Conservation (phyloP, 1,284 basidiomycete genomes). For the Nidula niveotomentosa region DNA sequence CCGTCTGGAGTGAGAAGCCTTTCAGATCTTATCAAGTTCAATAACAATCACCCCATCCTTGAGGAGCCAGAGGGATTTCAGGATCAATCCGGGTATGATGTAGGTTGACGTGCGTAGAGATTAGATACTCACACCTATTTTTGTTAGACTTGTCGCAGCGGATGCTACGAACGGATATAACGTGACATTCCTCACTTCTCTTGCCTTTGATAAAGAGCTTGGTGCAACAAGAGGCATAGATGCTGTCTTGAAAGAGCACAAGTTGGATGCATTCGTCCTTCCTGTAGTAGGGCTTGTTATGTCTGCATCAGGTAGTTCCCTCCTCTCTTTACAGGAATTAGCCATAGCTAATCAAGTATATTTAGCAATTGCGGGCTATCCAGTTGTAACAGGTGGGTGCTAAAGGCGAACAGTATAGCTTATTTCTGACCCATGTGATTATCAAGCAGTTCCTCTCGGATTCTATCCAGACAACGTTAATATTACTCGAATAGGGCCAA, state of each 20-base stretch:
- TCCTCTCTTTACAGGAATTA: too few species aligned
- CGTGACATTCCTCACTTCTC: conserved; percentile 43
- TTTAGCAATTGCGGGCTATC: conserved; percentile 57
- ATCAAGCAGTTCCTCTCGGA: conserved; percentile 52
- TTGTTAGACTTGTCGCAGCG: not conserved
- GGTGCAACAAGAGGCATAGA: conserved; percentile 60
- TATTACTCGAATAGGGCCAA: conserved; percentile 35
- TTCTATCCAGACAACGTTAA: conserved; percentile 55
- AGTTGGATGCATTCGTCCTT: conserved; percentile 58
- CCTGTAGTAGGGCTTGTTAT: conserved; percentile 52
- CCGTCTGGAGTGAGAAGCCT: conserved; percentile 54
- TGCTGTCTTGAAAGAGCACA: conserved; percentile 46
- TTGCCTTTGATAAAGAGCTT: conserved; percentile 49
- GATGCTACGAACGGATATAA: conserved; percentile 42
- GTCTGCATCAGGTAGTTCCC: conserved; percentile 27
- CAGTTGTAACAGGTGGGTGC: conserved; percentile 49
- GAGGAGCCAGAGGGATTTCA: conserved; percentile 50
- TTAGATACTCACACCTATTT: too few species aligned
- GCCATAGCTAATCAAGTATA: not conserved
- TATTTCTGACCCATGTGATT: not conserved
- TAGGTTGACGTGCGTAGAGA: too few species aligned
- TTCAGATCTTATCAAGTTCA: conserved; percentile 55
- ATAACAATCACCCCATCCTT: conserved; percentile 43
- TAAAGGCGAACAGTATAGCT: not conserved
- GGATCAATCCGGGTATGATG: conserved; percentile 33